Conservation (phyloP, 495 filamentous ascomycete genomes). For the Penicillium pancosmium region DNA sequence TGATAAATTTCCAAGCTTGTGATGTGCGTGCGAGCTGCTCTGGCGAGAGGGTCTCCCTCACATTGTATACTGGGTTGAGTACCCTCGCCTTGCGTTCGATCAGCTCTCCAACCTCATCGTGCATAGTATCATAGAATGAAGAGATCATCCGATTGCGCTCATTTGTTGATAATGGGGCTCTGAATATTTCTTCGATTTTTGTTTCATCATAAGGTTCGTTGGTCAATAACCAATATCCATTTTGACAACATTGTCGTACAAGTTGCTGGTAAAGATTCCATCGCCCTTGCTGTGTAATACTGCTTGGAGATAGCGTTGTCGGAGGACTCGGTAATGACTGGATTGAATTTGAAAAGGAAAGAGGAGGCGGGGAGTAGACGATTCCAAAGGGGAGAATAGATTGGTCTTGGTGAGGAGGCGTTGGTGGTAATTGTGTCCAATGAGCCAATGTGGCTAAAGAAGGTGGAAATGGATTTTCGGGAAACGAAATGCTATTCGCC, state of each 20-base stretch:
- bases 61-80: conserved; percentile 16
- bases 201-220: conserved; percentile 16
- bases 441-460: conserved; percentile 12
- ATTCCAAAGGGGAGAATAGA: conserved; percentile 28
- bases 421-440: conserved; percentile 23
- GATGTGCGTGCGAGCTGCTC: conserved; percentile 21
- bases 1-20: conserved; percentile 27
- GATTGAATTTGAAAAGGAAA: conserved; percentile 12
- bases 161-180: conserved; percentile 15
- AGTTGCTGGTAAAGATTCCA: conserved; percentile 34
- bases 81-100: conserved; percentile 27
- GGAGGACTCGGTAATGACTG: conserved; percentile 17
- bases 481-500: conserved; percentile 13
- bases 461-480: conserved; percentile 15
- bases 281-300: conserved; percentile 16
- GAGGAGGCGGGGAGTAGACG: conserved; percentile 21
- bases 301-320: conserved; percentile 11
- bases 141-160: conserved; percentile 30
- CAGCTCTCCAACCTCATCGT: conserved; percentile 22
- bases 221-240: conserved; percentile 30
- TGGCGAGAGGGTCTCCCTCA: conserved; percentile 16
- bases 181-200: conserved; percentile 28
- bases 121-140: conserved; percentile 22
- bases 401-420: conserved; percentile 28
- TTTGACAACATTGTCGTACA: conserved; percentile 32